These are phyloP conservation scores for Tulasnella sp. DNA, from an alignment of 768 basidiomycete genomes.

Conservation along the genomic window DNA sequence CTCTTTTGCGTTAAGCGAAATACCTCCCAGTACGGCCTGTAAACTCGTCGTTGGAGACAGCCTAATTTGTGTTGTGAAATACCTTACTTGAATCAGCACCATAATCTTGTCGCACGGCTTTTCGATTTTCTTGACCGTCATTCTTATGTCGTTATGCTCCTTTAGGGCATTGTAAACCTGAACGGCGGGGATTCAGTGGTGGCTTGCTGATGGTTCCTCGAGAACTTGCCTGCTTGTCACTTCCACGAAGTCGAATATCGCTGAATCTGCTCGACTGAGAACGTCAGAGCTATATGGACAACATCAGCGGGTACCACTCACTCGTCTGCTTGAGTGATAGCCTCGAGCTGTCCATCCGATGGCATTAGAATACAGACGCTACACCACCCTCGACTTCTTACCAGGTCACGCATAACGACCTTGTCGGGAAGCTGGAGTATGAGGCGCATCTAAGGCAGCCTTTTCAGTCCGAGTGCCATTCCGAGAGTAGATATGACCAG, in stretches of 20 bases:
- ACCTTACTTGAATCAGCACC: slow-evolving; percentile 67
- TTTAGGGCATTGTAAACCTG: slow-evolving; percentile 65
- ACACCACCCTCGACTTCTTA: slow-evolving; percentile 37
- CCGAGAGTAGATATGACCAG: background rate
- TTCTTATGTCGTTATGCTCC: slow-evolving; percentile 74
- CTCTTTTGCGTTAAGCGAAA: slow-evolving; percentile 64
- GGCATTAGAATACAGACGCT: background rate
- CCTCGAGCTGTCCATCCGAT: slow-evolving; percentile 49
- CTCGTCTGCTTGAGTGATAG: slow-evolving; percentile 65
- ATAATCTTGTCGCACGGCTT: slow-evolving; percentile 74
- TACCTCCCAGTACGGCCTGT: slow-evolving; percentile 68
- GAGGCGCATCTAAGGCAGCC: slow-evolving; percentile 55
- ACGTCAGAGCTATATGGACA: background rate
- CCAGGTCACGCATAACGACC: slow-evolving; percentile 62
- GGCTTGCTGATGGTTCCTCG: background rate
- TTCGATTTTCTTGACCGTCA: slow-evolving; percentile 64
- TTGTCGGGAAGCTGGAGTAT: slow-evolving; percentile 58
- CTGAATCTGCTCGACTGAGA: slow-evolving; percentile 45
- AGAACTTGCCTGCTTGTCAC: slow-evolving; percentile 63
- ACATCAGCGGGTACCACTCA: slow-evolving; percentile 37
- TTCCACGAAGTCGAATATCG: slow-evolving; percentile 63
- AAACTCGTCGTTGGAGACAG: slow-evolving; percentile 25
- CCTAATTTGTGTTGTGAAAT: background rate
- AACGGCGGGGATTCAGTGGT: background rate
- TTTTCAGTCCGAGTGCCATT: slow-evolving; percentile 15